These are phyloP conservation scores for Porogramme epimiltina DNA, from an alignment of 1,284 basidiomycete species.

Conservation along the genomic window DNA sequence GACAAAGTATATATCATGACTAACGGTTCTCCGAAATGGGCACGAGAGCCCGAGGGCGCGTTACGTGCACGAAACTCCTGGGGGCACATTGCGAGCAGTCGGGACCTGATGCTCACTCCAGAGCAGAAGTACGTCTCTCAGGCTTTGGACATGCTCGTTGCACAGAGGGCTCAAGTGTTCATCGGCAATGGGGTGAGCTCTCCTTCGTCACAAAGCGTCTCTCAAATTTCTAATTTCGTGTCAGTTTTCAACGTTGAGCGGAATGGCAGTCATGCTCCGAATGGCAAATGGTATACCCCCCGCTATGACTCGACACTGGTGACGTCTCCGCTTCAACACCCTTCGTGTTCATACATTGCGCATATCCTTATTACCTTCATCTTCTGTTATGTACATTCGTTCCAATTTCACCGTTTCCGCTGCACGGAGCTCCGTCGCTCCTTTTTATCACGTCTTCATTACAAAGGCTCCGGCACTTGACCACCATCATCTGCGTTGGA, in stretches of 20 bases:
- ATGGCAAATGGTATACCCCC: slow-evolving; percentile 45
- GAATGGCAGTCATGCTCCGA: slow-evolving; percentile 58
- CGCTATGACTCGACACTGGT: slow-evolving; percentile 46
- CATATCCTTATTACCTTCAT: too few species aligned
- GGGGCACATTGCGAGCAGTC: slow-evolving; percentile 33
- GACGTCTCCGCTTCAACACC: too few species aligned
- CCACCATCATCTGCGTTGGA: too few species aligned
- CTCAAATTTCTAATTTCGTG: background rate
- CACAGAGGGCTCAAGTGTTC: slow-evolving; percentile 43
- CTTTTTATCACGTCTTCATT: too few species aligned
- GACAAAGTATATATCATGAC: slow-evolving; percentile 39
- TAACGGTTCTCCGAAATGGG: slow-evolving; percentile 36
- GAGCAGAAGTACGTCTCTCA: slow-evolving; percentile 42
- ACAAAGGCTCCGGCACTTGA: too few species aligned
- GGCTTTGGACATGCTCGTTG: slow-evolving; percentile 47
- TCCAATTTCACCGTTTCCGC: too few species aligned
- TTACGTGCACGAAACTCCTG: slow-evolving; percentile 22
- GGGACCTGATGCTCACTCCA: slow-evolving; percentile 38
- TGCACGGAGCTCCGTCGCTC: too few species aligned
- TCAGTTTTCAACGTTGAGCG: slow-evolving; percentile 60
- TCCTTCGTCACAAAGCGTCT: background rate
- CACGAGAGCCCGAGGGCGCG: slow-evolving; percentile 30
- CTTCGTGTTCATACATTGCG: too few species aligned
- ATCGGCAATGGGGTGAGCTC: slow-evolving; percentile 46
- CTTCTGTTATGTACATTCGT: too few species aligned